phyloP scores from a whole-genome alignment of 2,329 filamentous ascomycete genomes.

The Colletotrichum euphorbiae region DNA sequence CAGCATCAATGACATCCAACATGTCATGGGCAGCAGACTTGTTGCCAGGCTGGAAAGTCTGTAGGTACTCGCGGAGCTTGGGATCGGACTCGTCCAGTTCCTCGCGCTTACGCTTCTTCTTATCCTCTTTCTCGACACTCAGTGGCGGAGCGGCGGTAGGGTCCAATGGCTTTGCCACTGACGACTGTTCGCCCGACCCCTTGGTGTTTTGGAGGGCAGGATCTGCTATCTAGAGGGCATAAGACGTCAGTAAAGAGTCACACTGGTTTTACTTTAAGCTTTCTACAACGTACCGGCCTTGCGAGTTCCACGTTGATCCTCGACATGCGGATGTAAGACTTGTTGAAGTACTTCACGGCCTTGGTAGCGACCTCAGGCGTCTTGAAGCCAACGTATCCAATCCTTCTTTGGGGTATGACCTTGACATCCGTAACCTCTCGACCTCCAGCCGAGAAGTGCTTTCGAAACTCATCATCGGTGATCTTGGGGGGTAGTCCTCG shows the following conservation, averaged over 20 bases:
- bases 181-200: conserved; percentile 19
- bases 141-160: conserved; percentile 37
- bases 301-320: conserved; percentile 92
- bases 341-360: conserved; percentile 96
- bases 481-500: conserved; percentile 87
- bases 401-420: conserved; percentile 87
- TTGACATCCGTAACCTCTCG: conserved; percentile 89
- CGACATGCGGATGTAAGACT: conserved; percentile 94
- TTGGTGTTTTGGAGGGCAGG: conserved; percentile 49
- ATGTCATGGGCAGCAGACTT: conserved; percentile 47
- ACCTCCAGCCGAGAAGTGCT: conserved; percentile 83
- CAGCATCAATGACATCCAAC: conserved; percentile 32
- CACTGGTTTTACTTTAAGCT: background rate
- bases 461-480: conserved; percentile 85
- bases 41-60: conserved; percentile 77
- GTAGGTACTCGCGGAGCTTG: conserved; percentile 87
- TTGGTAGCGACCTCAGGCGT: conserved; percentile 81
- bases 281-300: conserved; percentile 62
- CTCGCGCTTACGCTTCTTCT: conserved; percentile 77
- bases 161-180: conserved; percentile 30
- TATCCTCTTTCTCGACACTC: conserved; percentile 40
- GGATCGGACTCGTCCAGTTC: conserved; percentile 73
- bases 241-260: conserved; percentile 15
- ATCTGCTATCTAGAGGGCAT: conserved; percentile 54
- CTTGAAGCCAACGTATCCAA: conserved; percentile 96